These are phyloP conservation scores for Schoenoplectus triqueter DNA, from an alignment of 202 grass and related monocot species.

Conservation along the genomic window DNA sequence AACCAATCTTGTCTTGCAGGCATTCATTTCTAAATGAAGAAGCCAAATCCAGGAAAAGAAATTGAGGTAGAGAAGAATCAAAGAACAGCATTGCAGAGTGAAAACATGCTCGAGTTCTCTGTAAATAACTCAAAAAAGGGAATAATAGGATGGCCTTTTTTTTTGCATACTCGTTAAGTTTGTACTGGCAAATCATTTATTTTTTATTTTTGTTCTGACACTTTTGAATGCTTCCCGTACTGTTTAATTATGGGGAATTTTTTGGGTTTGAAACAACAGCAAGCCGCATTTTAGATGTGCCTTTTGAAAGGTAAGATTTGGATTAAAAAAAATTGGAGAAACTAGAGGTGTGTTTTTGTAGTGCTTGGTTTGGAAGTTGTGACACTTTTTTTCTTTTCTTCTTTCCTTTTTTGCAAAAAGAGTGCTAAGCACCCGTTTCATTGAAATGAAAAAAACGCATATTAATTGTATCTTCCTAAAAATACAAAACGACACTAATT, in stretches of 20 bases:
- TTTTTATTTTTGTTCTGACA: not conserved
- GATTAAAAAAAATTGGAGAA: too few species aligned
- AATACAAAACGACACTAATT: too few species aligned
- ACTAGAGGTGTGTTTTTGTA: too few species aligned
- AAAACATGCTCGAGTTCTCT: not conserved
- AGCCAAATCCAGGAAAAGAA: not conserved
- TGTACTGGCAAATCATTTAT: slow-evolving; percentile 5
- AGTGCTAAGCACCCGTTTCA: too few species aligned
- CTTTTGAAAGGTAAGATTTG: too few species aligned
- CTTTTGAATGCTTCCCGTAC: not conserved
- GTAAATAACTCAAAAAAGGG: not conserved
- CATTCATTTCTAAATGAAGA: slow-evolving; percentile 37
- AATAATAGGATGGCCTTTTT: not conserved
- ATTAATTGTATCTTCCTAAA: too few species aligned
- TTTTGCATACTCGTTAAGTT: not conserved
- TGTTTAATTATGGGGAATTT: not conserved
- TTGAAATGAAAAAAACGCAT: too few species aligned
- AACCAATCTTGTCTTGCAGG: slow-evolving; percentile 11
- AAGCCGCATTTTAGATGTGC: too few species aligned
- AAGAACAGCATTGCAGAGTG: not conserved
- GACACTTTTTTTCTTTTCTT: too few species aligned
- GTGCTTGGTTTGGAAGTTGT: too few species aligned
- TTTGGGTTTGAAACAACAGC: too few species aligned
- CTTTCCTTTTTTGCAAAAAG: too few species aligned
- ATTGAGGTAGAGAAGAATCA: not conserved